A percentile compares a stretch with the other conserved stretches of the same genome.
phyloP scores from a whole-genome alignment of 495 filamentous ascomycete species.

The Rhypophila decipiens region DNA sequence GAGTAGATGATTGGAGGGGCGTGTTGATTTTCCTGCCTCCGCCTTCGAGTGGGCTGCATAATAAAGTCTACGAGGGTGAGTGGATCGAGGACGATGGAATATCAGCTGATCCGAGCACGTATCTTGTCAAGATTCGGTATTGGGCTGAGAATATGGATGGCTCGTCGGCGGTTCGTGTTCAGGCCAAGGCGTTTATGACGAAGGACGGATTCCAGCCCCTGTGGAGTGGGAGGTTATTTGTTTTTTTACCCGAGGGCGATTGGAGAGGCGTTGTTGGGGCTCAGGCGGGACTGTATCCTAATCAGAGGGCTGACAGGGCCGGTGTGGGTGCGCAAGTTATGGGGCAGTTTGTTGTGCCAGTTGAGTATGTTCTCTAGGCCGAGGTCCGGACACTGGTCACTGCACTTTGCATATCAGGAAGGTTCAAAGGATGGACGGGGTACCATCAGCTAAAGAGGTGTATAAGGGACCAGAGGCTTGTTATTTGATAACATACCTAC shows the following conservation, averaged over 20 bases:
- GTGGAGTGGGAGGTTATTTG: background rate
- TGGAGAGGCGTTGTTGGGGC: background rate
- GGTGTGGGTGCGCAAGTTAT: too few relatives aligned
- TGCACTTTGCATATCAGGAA: too few relatives aligned
- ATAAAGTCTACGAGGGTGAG: background rate
- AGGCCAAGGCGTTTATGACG: background rate
- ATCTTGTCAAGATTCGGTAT: background rate
- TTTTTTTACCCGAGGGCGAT: constrained; percentile 3
- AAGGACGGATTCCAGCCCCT: background rate
- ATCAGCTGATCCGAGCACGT: background rate
- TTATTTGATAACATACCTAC: too few relatives aligned
- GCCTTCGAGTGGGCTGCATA: background rate
- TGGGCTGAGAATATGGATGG: background rate
- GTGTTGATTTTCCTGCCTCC: constrained; percentile 3
- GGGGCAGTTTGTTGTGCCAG: too few relatives aligned
- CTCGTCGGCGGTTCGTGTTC: background rate
- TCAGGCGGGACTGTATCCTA: background rate
- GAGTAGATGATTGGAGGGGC: constrained; percentile 4
- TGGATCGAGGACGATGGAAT: constrained; percentile 11
- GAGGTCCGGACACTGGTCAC: too few relatives aligned
- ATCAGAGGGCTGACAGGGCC: too few relatives aligned
- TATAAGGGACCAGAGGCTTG: too few relatives aligned
- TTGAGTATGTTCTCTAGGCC: too few relatives aligned
- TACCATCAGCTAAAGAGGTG: too few relatives aligned
- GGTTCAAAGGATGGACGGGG: too few relatives aligned